Percentiles rank a stretch among this genome's conserved stretches.
phyloP scores from a whole-genome alignment of 2,329 filamentous ascomycete species.

The Cladosporium austrohemisphaericum region DNA sequence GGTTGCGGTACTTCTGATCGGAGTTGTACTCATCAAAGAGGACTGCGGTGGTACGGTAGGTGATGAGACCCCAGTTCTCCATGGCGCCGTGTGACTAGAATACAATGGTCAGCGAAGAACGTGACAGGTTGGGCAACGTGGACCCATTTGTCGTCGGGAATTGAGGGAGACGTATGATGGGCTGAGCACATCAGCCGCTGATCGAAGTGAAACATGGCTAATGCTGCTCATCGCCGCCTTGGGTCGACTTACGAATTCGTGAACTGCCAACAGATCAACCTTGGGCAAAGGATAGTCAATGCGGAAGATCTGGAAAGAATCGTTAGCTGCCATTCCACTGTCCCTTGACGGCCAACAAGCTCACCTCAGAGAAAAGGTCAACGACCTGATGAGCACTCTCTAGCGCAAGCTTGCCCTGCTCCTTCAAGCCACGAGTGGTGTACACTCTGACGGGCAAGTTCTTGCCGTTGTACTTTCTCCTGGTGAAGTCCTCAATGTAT shows the following conservation, averaged over 20 bases:
- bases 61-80: slow-evolving; percentile 97
- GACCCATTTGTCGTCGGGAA: neutral
- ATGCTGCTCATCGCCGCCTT: neutral
- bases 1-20: slow-evolving; percentile 84
- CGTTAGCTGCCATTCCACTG: neutral
- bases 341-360: too few relatives aligned
- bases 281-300: slow-evolving; percentile 93
- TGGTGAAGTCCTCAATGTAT: slow-evolving; percentile 87
- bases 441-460: slow-evolving; percentile 91
- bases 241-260: slow-evolving; percentile 71
- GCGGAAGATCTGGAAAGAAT: slow-evolving; percentile 61
- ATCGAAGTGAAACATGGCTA: too few relatives aligned
- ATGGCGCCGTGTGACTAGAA: slow-evolving; percentile 68
- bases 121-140: neutral
- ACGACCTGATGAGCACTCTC: slow-evolving; percentile 90
- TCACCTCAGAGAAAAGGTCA: slow-evolving; percentile 84
- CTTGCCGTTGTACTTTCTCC: slow-evolving; percentile 86
- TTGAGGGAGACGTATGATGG: slow-evolving; percentile 39
- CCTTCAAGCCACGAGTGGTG: slow-evolving; percentile 88
- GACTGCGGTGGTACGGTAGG: slow-evolving; percentile 85
- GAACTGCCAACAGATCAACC: slow-evolving; percentile 83
- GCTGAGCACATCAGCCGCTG: slow-evolving; percentile 30
- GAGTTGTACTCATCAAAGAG: slow-evolving; percentile 94
- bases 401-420: slow-evolving; percentile 84
- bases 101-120: slow-evolving; percentile 38